These are phyloP conservation scores for Rhodomyrtus psidioides DNA, from an alignment of 441 rosid species.

Conservation along the genomic window DNA sequence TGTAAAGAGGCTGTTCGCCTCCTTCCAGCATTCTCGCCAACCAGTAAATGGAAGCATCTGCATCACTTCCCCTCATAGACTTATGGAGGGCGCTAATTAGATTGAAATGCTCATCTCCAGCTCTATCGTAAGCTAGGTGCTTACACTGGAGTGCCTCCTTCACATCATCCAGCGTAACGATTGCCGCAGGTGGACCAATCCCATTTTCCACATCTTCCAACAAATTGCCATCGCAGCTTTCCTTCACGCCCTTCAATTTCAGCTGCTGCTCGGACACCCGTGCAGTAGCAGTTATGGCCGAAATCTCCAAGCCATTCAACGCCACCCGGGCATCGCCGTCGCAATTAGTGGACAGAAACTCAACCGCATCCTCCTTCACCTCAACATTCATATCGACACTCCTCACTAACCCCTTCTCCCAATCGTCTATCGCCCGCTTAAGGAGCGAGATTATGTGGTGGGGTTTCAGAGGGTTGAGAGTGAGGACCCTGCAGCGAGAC, in stretches of 20 bases:
- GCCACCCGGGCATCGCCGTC: slow-evolving; percentile 86
- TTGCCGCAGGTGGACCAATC: not conserved
- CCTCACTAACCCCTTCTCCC: slow-evolving; percentile 21
- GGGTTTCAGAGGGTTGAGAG: slow-evolving; percentile 58
- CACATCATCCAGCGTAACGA: slow-evolving; percentile 53
- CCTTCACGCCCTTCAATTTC: not conserved
- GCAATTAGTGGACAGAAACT: slow-evolving; percentile 48
- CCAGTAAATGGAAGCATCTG: slow-evolving; percentile 82
- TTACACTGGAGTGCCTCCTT: slow-evolving; percentile 80
- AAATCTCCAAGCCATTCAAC: slow-evolving; percentile 61
- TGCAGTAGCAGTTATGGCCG: slow-evolving; percentile 49
- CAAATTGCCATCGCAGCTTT: not conserved
- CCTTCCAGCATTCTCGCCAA: slow-evolving; percentile 76
- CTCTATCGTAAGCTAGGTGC: slow-evolving; percentile 73
- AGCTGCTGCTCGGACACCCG: slow-evolving; percentile 11
- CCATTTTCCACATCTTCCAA: not conserved
- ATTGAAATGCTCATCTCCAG: slow-evolving; percentile 81
- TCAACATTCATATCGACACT: slow-evolving; percentile 18
- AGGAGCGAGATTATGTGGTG: slow-evolving; percentile 39
- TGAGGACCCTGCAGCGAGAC: slow-evolving; percentile 65
- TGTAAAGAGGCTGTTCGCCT: slow-evolving; percentile 81
- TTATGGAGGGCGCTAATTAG: slow-evolving; percentile 77
- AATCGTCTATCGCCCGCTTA: slow-evolving; percentile 2
- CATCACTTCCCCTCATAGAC: slow-evolving; percentile 79
- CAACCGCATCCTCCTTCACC: slow-evolving; percentile 37